Base-by-base conservation (phyloP, 495 filamentous ascomycete species). In the Aspergillus funiculosus region DNA sequence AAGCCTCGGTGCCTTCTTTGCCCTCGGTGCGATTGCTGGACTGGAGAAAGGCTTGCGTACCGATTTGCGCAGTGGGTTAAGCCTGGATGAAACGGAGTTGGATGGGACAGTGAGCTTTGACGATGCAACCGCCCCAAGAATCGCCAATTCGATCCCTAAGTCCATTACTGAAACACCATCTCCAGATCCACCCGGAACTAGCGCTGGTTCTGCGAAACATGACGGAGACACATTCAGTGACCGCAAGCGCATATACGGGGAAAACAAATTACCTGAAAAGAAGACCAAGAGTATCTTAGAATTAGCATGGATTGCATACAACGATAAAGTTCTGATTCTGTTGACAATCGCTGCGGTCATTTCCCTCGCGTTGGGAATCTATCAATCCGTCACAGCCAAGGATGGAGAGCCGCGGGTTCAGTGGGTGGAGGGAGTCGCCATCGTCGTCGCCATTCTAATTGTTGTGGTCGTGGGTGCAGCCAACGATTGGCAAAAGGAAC, bases 321-420 rank as follows among this genome's bases (percentile, higher is more conserved):
- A 88, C 38, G 87, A 94, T 62, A 89, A 89, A 49, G 83, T 92
- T 15, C 63, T 92, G 11, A 83, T 90, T 37, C 64, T 95, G 5
- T 69, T 95, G 43, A 86, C 85, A 1, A 66, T 82, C 34, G 88
- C 89, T 3, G 90, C 89, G 5, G 70, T 80, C 20, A 78, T 95
- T 26, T 94, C 89, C 4, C 71, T 95, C n/a, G 86, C 81, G 1
- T 74, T 95, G 10, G 90, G 89, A 21, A 76, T 85, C 11, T 84
- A 83, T 46, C 78, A 84, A 59, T 78, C 80, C 4, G 63, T 82
- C 30, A 67, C 63, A 10, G 58, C 63, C 11, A 56, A 60, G 26
- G 46, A 48, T 5, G 71, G 71, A 25, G 74, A 82, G 37, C 75
- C 82, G 3, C 68, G 68, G 13, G 76, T 88, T 13, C 79, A 89